phyloP scores from a whole-genome alignment of 176 grass and related monocot species.

The Musa beccarii region DNA sequence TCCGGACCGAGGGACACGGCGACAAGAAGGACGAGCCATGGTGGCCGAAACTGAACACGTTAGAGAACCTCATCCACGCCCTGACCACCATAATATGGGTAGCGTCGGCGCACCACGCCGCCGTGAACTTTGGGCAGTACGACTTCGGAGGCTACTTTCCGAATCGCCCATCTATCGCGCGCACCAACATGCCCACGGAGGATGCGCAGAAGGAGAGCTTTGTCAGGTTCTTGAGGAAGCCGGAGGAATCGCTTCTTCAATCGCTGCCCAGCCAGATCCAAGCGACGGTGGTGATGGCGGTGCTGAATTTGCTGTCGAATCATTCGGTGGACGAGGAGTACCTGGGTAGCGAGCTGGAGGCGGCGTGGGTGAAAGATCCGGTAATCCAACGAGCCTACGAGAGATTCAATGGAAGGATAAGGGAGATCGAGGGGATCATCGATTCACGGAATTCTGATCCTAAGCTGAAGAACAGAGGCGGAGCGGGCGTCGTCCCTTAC shows the following conservation, averaged over 20 bases:
- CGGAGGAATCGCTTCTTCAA: constrained; percentile 38
- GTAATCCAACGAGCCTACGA: constrained; percentile 30
- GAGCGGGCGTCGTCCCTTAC: constrained; percentile 61
- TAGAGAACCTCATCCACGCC: constrained; percentile 31
- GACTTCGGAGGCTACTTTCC: constrained; percentile 66
- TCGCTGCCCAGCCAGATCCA: constrained; percentile 61
- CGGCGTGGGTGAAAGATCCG: constrained; percentile 38
- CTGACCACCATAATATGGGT: constrained; percentile 87
- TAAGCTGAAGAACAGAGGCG: constrained; percentile 46
- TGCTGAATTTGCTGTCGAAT: constrained; percentile 50
- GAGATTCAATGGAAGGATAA: constrained; percentile 12
- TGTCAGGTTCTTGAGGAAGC: constrained; percentile 39
- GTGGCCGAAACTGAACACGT: constrained; percentile 53
- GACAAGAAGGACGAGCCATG: constrained; percentile 65
- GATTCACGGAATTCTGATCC: constrained; percentile 41
- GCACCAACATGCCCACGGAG: constrained; percentile 65
- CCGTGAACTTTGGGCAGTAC: constrained; percentile 92
- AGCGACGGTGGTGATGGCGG: constrained; percentile 60
- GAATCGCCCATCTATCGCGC: constrained; percentile 58
- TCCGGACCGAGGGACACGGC: constrained; percentile 42
- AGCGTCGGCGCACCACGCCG: constrained; percentile 69
- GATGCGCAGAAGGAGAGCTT: not conserved
- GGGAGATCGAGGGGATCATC: constrained; percentile 53
- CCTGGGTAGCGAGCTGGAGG: constrained; percentile 35
- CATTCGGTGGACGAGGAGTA: constrained; percentile 87